Base-by-base conservation (phyloP, 2,329 filamentous ascomycete genomes). In the Trichoderma gracile region DNA sequence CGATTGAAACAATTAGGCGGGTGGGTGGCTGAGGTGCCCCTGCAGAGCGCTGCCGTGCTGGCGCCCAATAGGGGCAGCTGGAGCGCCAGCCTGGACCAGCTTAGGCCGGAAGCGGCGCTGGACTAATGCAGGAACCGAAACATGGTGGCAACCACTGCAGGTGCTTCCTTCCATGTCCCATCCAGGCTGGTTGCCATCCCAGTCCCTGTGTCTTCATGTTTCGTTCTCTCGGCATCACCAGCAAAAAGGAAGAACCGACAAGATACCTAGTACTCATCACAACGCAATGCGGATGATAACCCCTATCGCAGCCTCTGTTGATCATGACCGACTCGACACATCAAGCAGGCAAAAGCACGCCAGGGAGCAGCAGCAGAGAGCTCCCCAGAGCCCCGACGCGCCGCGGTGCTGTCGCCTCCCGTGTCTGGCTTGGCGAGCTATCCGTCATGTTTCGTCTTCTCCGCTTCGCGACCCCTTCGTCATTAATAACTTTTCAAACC, bases 81-180 rank as follows among this genome's bases (percentile, higher is more conserved):
- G 19, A 64, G 43, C 46, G 25, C 25, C 25, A 27, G 25, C 25
- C 25, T 6, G 5, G 25, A 46, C 25, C 19, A n/a, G 54, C 10
- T 40, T 53, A 65, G 21, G 21, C 46, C 54, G 49, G 40, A 57
- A 57, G 61, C 61, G 43, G 43, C 17, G 43, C 27, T 27, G 25
- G 40, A 21, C 59, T 52, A 59, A 53, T 55, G 56, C 63, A 65
- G 43, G 56, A 60, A 60, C 63, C 63, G 63, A 61, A 65, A 65
- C 63, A 21, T 43, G 55, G 55, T 49, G 61, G 52, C 49, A 25
- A 17, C 33, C 27, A 17, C 17, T 40, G 19, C 33, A 38, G 33
- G 33, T 38, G 33, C 33, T 14, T 38, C 33, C 33, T 38, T 9
- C 30, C 27, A 7, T 27, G 27, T 33, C 30, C 10, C 25, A 52